Evolutionary conservation across 1,139 yeast species (phyloP), one percentile per base, ranked within the genome.

Genomic region (Candida sp.): DNA sequence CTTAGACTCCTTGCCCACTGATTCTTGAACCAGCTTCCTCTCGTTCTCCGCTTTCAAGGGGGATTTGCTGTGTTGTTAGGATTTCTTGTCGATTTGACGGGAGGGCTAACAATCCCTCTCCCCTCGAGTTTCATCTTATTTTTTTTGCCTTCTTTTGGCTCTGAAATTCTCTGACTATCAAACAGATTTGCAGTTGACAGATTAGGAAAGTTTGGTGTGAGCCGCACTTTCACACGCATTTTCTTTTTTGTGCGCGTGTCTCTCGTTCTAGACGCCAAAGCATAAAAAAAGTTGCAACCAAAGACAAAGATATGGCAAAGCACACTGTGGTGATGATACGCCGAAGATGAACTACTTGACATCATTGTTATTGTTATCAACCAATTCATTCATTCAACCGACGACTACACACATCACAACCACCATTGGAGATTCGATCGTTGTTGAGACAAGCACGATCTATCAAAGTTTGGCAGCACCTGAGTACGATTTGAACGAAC

Each of bases 291-390:
- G 31, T 38, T 38, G 42, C 42, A 38, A 38, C 42, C 42, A 38
- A 38, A 38, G 7, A 9, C n/a, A 26, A n/a, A 46, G 38, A 12
- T 17, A 23, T 11, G 7, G 27, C 23, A 4, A 7, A 28, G 8
- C 28, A 33, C 28, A 27, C 31, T 5, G 9, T 9, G 6, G 31
- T 28, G 9, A 28, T 28, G 9, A 28, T 28, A 28, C 31, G 9
- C 9, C 9, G 9, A 41, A 3, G 17, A 54, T 54, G 58, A 38
- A 51, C 26, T 52, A 43, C 28, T 49, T 53, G 49, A 47, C 53
- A 11, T 51, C 54, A 25, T 38, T 54, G 7, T 32, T 54, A 35
- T 43, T 54, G 26, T 44, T 53, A 33, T 49, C 54, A 33, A 49
- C 51, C 9, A 37, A 47, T 45, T 40, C 49, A 4, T 44, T 41